Base-by-base conservation (phyloP, 2,329 filamentous ascomycete species). In the Fusarium humuli region DNA sequence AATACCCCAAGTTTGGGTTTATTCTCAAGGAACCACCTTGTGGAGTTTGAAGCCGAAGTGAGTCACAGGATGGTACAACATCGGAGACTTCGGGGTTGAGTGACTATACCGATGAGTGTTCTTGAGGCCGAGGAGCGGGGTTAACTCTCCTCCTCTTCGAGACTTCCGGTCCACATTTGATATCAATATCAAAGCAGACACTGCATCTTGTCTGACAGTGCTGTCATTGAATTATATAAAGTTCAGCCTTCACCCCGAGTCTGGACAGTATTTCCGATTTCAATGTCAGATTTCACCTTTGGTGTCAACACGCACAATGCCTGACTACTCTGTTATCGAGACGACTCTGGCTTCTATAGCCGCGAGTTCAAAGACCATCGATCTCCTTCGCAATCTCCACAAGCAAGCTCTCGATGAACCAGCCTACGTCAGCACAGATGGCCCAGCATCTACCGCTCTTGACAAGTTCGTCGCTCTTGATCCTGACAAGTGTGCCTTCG, bases 391-490 rank as follows among this genome's bases (percentile, higher is more conserved):
- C 4, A 70, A 76, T 14, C 67, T 80, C 3, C 78, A 80, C 60
- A 74, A 65, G 13, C 66, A 75, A 46, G 78, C 78, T 11, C 71
- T 80, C 18, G 68, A 71, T 3, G 78, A 80, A 20, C 61, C 65
- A 1, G 60, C 73, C 11, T 80, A 76, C 23, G 68, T 77, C 29
- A 79, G 78, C 58, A 77, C 74, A 32, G 52, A 67, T 13, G 62
- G 64, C 2, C 69, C 71, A 12, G 42, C 49, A 5, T 68, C 63
- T 5, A 70, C 71, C 11, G 71, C 71, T 18, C 56, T 74, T 22
- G 85, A 88, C 73, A 87, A 87, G 72, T 89, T 90, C 73, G 84
- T 90, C 55, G 86, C 86, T 0, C 80, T 91, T 3, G 87, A 89
- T 40, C 78, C 81, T 11, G 87, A 90, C 73, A 90, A 90, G 75